Conservation (phyloP, 2,329 filamentous ascomycete genomes). For the Nectriaceae sp. region DNA sequence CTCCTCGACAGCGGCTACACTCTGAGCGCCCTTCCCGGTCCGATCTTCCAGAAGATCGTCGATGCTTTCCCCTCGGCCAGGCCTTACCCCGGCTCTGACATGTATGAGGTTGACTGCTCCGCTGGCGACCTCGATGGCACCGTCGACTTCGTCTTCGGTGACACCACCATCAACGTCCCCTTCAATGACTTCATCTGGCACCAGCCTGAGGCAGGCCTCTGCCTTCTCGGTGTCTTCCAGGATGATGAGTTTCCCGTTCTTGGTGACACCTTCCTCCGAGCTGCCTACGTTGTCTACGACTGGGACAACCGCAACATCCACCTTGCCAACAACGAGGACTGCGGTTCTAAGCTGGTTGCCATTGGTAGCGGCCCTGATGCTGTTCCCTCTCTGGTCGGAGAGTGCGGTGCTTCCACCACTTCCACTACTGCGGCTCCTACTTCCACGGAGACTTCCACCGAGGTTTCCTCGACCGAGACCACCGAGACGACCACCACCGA, state of each 20-base stretch:
- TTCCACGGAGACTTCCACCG: constrained; percentile 14
- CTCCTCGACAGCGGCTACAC: constrained; percentile 70
- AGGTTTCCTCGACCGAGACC: constrained; percentile 2
- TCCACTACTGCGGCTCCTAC: constrained; percentile 12
- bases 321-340: constrained; percentile 40
- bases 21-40: constrained; percentile 64
- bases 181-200: constrained; percentile 50
- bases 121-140: constrained; percentile 37
- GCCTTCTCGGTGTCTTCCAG: constrained; percentile 48
- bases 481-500: constrained; percentile 8
- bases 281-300: constrained; percentile 47
- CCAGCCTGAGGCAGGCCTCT: constrained; percentile 29
- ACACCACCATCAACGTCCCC: constrained; percentile 44
- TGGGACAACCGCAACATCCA: constrained; percentile 42
- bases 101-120: constrained; percentile 51
- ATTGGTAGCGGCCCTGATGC: constrained; percentile 42
- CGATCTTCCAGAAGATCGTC: constrained; percentile 49
- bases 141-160: constrained; percentile 51
- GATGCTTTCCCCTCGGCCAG: constrained; percentile 47
- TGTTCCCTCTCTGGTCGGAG: constrained; percentile 33
- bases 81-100: constrained; percentile 41
- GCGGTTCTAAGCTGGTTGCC: constrained; percentile 38
- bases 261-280: constrained; percentile 47
- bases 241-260: constrained; percentile 43
- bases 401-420: constrained; percentile 27